A percentile compares a stretch with the other conserved stretches of the same genome.
phyloP scores from a whole-genome alignment of 2,329 filamentous ascomycete species.

The Aspergillus viridinutans region DNA sequence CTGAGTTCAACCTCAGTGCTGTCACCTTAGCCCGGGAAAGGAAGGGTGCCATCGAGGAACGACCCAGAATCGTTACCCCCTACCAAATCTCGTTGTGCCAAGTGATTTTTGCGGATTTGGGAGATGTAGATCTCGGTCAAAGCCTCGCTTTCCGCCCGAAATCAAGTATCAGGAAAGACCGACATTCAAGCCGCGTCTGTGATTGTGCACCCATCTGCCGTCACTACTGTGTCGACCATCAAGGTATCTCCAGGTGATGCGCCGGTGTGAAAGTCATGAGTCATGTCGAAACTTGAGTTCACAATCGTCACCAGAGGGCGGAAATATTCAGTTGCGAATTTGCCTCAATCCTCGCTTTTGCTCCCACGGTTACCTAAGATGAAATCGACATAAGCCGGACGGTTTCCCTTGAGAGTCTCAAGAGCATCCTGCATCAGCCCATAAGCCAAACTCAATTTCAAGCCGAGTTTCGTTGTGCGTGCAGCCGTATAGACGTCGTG shows the following conservation, averaged over 20 bases:
- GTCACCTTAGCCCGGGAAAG: background rate
- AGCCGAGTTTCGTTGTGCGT: constrained; percentile 72
- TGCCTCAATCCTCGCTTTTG: constrained; percentile 13
- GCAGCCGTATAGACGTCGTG: constrained; percentile 74
- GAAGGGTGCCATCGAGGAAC: background rate
- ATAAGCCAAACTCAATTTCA: constrained; percentile 74
- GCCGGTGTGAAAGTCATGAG: background rate
- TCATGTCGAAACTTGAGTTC: background rate
- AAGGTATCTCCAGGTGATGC: background rate
- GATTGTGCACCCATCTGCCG: background rate
- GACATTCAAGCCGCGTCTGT: background rate
- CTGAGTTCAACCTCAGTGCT: background rate
- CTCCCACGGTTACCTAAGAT: constrained; percentile 46
- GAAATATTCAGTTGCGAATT: constrained; percentile 8
- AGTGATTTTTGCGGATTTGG: too few species aligned
- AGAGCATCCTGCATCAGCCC: constrained; percentile 76
- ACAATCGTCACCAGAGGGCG: background rate
- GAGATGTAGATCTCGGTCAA: background rate
- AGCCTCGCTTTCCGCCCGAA: background rate
- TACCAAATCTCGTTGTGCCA: background rate
- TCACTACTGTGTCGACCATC: background rate
- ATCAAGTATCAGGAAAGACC: background rate
- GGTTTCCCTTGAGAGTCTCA: constrained; percentile 64
- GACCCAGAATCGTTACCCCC: background rate
- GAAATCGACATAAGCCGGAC: constrained; percentile 70